phyloP scores from a whole-genome alignment of 805 yeast species.

The Pichia nanzhaoensis region DNA sequence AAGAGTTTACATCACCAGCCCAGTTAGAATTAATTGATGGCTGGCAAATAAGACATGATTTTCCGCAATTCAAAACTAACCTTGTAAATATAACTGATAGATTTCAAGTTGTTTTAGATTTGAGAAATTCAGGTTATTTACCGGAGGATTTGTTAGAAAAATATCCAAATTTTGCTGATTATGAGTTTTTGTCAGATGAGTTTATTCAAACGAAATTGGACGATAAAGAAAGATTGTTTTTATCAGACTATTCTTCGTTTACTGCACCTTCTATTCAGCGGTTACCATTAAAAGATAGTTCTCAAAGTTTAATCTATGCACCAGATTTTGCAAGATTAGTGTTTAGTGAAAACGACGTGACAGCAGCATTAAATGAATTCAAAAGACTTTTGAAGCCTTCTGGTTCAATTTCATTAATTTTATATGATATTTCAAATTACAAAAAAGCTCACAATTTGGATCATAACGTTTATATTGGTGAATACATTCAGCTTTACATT shows the following conservation, averaged over 20 bases:
- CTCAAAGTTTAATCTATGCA: slow-evolving; percentile 26
- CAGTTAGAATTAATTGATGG: slow-evolving; percentile 29
- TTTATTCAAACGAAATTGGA: slow-evolving; percentile 18
- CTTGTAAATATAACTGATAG: slow-evolving; percentile 23
- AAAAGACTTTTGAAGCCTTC: slow-evolving; percentile 26
- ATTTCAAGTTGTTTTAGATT: slow-evolving; percentile 21
- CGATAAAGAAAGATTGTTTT: slow-evolving; percentile 21
- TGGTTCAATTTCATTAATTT: slow-evolving; percentile 26
- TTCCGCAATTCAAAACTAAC: slow-evolving; percentile 23
- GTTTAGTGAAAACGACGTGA: slow-evolving; percentile 17
- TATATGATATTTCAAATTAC: slow-evolving; percentile 23
- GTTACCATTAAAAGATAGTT: slow-evolving; percentile 24
- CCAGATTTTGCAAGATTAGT: slow-evolving; percentile 23
- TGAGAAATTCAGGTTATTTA: slow-evolving; percentile 20
- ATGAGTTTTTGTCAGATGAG: slow-evolving; percentile 17
- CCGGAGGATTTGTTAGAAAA: slow-evolving; percentile 11
- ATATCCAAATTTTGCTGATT: slow-evolving; percentile 21
- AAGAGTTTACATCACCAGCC: slow-evolving; percentile 21
- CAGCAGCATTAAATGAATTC: slow-evolving; percentile 23
- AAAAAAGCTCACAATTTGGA: slow-evolving; percentile 4
- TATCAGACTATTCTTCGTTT: slow-evolving; percentile 29
- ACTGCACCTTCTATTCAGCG: slow-evolving; percentile 21
- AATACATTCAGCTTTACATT: slow-evolving; percentile 8
- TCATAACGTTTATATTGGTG: slow-evolving; percentile 4
- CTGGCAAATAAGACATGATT: slow-evolving; percentile 29